Evolutionary conservation across 176 grass and related monocot species (phyloP).

Genomic region (Puccinellia tenuiflora): DNA sequence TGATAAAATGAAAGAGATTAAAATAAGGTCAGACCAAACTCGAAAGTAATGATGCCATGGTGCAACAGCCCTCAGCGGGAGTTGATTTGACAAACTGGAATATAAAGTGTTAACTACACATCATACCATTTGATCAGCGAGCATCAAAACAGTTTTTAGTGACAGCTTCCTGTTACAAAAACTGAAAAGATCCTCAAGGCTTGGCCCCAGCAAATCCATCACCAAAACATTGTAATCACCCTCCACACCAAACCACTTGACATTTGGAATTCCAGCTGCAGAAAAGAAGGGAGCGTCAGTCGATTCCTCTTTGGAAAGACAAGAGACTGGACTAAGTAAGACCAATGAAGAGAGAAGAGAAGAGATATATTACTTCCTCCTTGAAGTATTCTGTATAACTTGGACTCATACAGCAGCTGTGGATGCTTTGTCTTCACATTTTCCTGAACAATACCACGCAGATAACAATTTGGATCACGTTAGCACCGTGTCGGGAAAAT

Average conservation of each 20-base stretch:
- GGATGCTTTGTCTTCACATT: conserved; percentile 21
- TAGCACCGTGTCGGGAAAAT: not conserved
- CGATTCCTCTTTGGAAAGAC: not conserved
- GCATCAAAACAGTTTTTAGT: conserved; percentile 82
- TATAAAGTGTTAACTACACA: not conserved
- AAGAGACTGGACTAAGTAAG: not conserved
- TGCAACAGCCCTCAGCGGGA: not conserved
- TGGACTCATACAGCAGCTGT: conserved; percentile 10
- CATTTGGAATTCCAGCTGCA: conserved; percentile 35
- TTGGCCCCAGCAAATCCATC: conserved; percentile 79
- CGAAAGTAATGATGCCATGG: not conserved
- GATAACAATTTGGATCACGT: not conserved
- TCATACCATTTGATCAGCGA: conserved; percentile 82
- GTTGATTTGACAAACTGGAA: not conserved
- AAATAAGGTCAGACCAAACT: not conserved
- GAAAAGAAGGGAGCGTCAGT: not conserved
- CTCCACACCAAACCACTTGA: conserved; percentile 83
- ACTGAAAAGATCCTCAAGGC: conserved; percentile 81
- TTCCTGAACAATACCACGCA: not conserved
- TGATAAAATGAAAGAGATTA: not conserved
- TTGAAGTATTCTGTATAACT: conserved; percentile 17
- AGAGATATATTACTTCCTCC: not conserved
- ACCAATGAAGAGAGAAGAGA: not conserved
- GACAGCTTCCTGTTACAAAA: conserved; percentile 80
- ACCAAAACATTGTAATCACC: conserved; percentile 86